Conservation (phyloP, 345 rosid species). For the rapeseed (Brassica napus) region DNA sequence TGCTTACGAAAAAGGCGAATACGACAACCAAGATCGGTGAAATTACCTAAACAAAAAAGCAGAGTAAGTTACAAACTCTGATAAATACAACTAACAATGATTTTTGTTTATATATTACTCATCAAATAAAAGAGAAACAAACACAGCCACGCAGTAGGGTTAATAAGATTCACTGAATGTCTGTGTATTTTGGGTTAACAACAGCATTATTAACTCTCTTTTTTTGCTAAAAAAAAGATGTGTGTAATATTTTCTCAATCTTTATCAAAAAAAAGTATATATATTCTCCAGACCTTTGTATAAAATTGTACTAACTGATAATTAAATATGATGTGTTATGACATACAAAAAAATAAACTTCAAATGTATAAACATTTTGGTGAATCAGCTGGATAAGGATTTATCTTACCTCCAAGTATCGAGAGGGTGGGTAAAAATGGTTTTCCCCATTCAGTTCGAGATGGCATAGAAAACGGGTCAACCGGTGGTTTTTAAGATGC, state of each 20-base stretch:
- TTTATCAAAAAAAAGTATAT: too few species aligned
- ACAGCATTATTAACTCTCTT: background rate
- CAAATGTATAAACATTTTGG: background rate
- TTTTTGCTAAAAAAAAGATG: background rate
- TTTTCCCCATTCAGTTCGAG: background rate
- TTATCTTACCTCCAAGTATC: background rate
- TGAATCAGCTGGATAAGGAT: background rate
- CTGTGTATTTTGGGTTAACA: background rate
- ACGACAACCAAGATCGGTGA: too few species aligned
- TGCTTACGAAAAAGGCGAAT: too few species aligned
- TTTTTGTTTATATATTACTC: too few species aligned
- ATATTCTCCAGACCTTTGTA: background rate
- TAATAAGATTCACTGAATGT: too few species aligned
- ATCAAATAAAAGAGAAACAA: too few species aligned
- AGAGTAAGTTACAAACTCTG: too few species aligned
- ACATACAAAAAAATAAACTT: background rate
- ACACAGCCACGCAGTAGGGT: too few species aligned
- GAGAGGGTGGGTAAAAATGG: background rate
- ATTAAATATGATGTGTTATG: background rate
- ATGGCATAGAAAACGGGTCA: background rate
- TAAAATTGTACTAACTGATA: background rate
- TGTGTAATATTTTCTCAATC: background rate
- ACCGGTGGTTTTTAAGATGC: background rate
- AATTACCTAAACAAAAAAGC: too few species aligned
- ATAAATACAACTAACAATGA: too few species aligned